phyloP scores from a whole-genome alignment of 805 yeast species.

The Starmerella stigmatis region DNA sequence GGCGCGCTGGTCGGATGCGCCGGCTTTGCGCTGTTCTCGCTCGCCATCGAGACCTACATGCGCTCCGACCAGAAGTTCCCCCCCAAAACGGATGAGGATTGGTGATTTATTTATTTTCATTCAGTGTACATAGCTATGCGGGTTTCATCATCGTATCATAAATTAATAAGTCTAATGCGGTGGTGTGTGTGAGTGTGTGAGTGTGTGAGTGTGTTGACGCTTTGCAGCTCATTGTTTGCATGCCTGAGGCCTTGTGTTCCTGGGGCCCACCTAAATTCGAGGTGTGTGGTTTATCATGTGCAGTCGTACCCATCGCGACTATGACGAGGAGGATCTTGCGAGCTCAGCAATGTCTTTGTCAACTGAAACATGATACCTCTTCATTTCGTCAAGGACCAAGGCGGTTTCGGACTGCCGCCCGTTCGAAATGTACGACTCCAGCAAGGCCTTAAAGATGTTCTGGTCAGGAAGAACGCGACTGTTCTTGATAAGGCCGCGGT shows the following conservation, averaged over 20 bases:
- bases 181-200: constrained; percentile 21
- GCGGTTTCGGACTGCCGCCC: constrained; percentile 27
- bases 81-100: constrained; percentile 77
- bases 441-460: constrained; percentile 33
- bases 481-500: constrained; percentile 26
- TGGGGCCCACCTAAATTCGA: not conserved
- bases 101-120: constrained; percentile 18
- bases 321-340: not conserved
- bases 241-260: too few relatives aligned
- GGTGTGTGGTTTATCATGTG: too few relatives aligned
- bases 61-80: constrained; percentile 74
- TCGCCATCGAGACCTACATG: constrained; percentile 63
- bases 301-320: too few relatives aligned
- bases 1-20: constrained; percentile 90
- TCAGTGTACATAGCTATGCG: constrained; percentile 5
- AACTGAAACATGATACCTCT: constrained; percentile 26
- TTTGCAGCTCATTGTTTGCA: constrained; percentile 29
- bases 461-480: constrained; percentile 32
- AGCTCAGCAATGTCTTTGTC: constrained; percentile 28
- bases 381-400: constrained; percentile 30
- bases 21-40: constrained; percentile 89
- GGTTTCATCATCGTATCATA: constrained; percentile 7
- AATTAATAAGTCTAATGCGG: constrained; percentile 20
- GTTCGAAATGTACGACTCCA: constrained; percentile 34
- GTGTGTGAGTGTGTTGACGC: constrained; percentile 27